Base-by-base conservation (phyloP, 257 asterid genomes). In the Solanum gandarillasii region DNA sequence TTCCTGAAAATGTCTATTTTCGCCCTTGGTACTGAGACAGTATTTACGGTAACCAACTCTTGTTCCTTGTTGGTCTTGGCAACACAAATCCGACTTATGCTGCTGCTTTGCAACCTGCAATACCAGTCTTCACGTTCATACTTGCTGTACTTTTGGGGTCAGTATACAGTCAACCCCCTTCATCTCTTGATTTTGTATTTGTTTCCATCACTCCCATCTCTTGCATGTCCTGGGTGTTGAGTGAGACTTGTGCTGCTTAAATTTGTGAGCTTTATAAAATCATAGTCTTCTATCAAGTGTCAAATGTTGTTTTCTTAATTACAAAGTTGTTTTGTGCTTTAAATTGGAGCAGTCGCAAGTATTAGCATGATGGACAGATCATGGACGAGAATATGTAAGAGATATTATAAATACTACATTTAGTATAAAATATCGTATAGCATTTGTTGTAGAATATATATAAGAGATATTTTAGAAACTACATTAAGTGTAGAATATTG, bases 11-110 rank as follows among this genome's bases (percentile, higher is more conserved):
- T 46, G 68, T 13, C 68, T 16, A 0, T 70, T 86, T 41, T 86
- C 27, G 25, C 88, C 86, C 46, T 87, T 87, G 83, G 65, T 71
- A 81, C 43, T 91, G 90, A 76, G 62, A 75, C 89, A 97, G 99
- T 92, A 93, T 97, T 89, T 97, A 95, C 3, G 98, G 99, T 52
- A 97, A 96, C 90, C 99, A 97, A 86, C 98, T 97, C 79, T 90
- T 97, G 93, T 97, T 97, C 93, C 98, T 97, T 83, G 73, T 95
- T 87, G 99, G 99, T 86, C 99, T 97, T 87, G 98, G 96, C 88
- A 95, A 95, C 93, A 97, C 99, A 16, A 97, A 92, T 93, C 99
- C 99, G 52, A 89, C 96, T 52, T 97, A 97, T 87, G 99, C 99
- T 91, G 98, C 99, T 84, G 99, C 99, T 74, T 91, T 95, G 87